A percentile compares a stretch with the other conserved stretches of the same genome.
These are phyloP conservation scores for Trichoderma aggressivum DNA, from an alignment of 2,329 filamentous ascomycete genomes.

Conservation along the genomic window DNA sequence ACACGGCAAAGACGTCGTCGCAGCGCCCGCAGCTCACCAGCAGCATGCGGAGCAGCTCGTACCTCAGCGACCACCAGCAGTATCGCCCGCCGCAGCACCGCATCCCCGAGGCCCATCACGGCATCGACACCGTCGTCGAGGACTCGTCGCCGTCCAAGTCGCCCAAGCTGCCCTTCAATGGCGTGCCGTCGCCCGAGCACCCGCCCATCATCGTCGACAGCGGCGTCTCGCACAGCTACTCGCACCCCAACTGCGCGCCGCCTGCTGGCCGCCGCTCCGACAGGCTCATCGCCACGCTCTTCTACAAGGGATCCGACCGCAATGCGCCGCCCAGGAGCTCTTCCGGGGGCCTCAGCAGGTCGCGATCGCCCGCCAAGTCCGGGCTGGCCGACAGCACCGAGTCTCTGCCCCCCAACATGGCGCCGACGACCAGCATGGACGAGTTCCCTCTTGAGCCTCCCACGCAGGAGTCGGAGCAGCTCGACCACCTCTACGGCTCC, in stretches of 20 bases:
- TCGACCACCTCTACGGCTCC: constrained; percentile 64
- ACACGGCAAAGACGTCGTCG: constrained; percentile 29
- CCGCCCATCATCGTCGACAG: constrained; percentile 60
- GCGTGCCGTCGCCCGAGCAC: constrained; percentile 56
- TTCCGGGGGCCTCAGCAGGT: constrained; percentile 5
- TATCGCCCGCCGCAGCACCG: constrained; percentile 54
- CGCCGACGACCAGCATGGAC: constrained; percentile 56
- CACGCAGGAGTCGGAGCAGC: constrained; percentile 51
- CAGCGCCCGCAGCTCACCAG: constrained; percentile 47
- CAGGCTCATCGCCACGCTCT: constrained; percentile 59
- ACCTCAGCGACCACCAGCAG: constrained; percentile 61
- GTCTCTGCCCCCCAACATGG: constrained; percentile 50
- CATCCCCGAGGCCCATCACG: constrained; percentile 51
- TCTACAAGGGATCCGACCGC: constrained; percentile 52
- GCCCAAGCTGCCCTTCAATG: constrained; percentile 52
- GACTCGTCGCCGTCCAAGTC: constrained; percentile 39
- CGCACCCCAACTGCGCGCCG: constrained; percentile 61
- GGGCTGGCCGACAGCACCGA: constrained; percentile 33
- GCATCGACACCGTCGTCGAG: constrained; percentile 64
- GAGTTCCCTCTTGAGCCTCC: constrained; percentile 59
- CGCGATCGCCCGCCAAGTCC: constrained; percentile 30
- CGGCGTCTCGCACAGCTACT: constrained; percentile 59
- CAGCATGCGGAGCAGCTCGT: constrained; percentile 58
- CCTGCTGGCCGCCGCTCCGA: constrained; percentile 45
- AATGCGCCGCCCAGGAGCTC: constrained; percentile 36